A percentile compares a stretch with the other conserved stretches of the same genome.
Conservation (phyloP, 331 rosid species). For the Malus hybrid region DNA sequence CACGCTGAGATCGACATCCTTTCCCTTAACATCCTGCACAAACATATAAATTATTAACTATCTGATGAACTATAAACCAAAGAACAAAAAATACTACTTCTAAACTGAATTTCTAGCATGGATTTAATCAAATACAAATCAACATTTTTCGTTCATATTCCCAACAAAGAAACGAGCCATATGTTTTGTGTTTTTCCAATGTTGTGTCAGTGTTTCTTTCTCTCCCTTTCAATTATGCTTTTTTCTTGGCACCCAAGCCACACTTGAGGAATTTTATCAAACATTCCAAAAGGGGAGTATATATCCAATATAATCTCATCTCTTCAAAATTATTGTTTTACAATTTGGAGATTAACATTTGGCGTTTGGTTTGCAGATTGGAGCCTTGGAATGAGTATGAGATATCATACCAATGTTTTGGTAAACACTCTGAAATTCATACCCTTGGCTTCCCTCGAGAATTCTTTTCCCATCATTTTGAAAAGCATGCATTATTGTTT, state of each 20-base stretch:
- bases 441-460: no score
- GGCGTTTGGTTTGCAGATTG: no score
- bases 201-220: background rate
- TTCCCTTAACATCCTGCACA: slow-evolving; percentile 53
- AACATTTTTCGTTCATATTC: background rate
- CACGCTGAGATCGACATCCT: slow-evolving; percentile 36
- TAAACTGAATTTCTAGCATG: background rate
- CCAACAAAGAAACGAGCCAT: background rate
- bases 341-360: no score
- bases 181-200: background rate
- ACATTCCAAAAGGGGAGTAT: background rate
- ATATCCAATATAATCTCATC: background rate
- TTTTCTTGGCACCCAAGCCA: background rate
- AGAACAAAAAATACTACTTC: background rate
- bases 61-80: background rate
- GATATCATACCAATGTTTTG: no score
- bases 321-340: background rate
- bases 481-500: no score
- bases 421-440: no score
- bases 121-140: background rate
- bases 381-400: no score
- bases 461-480: no score
- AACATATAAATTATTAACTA: background rate
- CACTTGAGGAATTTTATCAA: background rate
- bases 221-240: background rate